Base-by-base conservation (phyloP, 148 eudicot genomes). In the Rhododendron ovatum region DNA sequence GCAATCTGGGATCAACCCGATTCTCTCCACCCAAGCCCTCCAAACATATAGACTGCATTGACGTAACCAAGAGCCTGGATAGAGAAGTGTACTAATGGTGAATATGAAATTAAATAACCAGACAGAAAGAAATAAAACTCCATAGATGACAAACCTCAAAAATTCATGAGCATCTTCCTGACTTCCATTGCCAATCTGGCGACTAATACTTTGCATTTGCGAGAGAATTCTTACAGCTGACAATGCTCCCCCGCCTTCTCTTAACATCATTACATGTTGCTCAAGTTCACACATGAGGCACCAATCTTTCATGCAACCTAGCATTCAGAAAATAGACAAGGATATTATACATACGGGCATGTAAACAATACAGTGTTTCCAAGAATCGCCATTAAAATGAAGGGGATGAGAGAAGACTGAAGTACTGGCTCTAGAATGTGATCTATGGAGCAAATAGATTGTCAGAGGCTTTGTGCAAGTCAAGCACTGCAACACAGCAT, bases 101-200 rank as follows among this genome's bases (percentile, higher is more conserved):
- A 75, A 82, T n/a, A 28, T 75, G 71, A 67, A 85, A 84, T 41
- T 82, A 81, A 73, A 35, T 14, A 82, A 59, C 39, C 30, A 48
- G 73, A 39, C 48, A 45, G 79, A 69, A 86, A 55, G 37, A n/a
- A 5, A 55, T 39, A 22, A 15, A 84, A 85, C 17, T 51, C 41
- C 14, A 77, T 43, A 81, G 59, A 75, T 74, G 48, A 87, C 88
- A 83, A 82, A 96, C 99, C 99, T 92, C 86, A 96, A 94, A 88
- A 95, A 96, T 91, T 96, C 99, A 88, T 96, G 99, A 59, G 99
- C 99, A 88, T 96, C 99, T 94, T 96, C 99, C 89, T 96, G 98
- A 89, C 98, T 95, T 81, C 98, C 99, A 53, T 94, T 94, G 80
- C 98, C 98, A 81, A 96, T 93, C 77, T 91, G 99, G 91, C 94